phyloP scores from a whole-genome alignment of 2,329 filamentous ascomycete genomes.

The Nothophoma quercina region DNA sequence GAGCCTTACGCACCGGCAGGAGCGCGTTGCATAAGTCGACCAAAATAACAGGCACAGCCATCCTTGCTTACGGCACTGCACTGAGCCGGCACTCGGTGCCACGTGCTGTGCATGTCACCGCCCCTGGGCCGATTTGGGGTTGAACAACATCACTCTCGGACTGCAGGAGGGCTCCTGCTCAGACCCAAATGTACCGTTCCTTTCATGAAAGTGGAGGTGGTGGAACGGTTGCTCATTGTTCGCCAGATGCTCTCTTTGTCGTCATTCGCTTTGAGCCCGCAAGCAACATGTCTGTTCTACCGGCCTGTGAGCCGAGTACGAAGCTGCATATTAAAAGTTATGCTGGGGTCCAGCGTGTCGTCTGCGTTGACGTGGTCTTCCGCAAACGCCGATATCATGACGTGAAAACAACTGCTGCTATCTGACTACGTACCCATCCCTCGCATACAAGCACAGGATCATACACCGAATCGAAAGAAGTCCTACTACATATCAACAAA shows the following conservation, averaged over 20 bases:
- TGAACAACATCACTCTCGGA: conserved; percentile 1
- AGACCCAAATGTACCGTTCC: neutral
- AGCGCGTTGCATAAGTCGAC: conserved; percentile 5
- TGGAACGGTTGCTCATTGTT: conserved; percentile 9
- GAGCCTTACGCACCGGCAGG: conserved; percentile 6
- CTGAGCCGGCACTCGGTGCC: conserved; percentile 7
- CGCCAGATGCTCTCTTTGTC: conserved; percentile 1
- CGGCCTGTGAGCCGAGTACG: conserved; percentile 7
- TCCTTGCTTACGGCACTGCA: conserved; percentile 2
- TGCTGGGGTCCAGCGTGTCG: neutral
- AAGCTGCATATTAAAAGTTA: neutral
- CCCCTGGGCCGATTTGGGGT: conserved; percentile 2
- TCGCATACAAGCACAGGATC: conserved; percentile 17
- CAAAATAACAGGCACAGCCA: conserved; percentile 16
- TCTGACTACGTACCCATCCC: conserved; percentile 13
- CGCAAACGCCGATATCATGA: neutral
- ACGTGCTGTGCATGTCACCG: conserved; percentile 16
- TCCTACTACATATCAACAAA: conserved; percentile 8
- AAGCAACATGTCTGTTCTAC: conserved; percentile 1
- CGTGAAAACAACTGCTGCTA: conserved; percentile 9
- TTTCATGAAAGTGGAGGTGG: conserved; percentile 5
- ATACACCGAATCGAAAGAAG: conserved; percentile 12
- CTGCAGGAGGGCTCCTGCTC: conserved; percentile 12
- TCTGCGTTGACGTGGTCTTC: neutral
- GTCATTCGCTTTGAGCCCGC: neutral